Conservation (phyloP, 768 basidiomycete genomes). For the Macrolepiota dolichaula region DNA sequence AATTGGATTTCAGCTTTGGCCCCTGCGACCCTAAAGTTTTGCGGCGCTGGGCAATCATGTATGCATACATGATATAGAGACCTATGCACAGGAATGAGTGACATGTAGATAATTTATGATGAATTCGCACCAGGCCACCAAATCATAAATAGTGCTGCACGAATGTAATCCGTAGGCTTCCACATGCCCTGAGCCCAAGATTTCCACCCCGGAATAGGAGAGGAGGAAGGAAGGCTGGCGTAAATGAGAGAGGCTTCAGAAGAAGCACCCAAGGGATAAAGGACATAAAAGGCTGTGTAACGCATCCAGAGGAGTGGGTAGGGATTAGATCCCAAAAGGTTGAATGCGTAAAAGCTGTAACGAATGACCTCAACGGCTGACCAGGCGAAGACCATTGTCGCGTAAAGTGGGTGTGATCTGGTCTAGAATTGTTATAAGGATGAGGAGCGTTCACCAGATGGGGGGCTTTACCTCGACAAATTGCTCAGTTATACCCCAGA, state of each 20-base stretch:
- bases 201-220: slow-evolving; percentile 40
- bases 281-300: slow-evolving; percentile 89
- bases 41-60: slow-evolving; percentile 52
- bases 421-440: slow-evolving; percentile 36
- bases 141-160: slow-evolving; percentile 59
- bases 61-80: slow-evolving; percentile 47
- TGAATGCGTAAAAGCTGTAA: slow-evolving; percentile 81
- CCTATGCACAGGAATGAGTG: slow-evolving; percentile 24
- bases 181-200: slow-evolving; percentile 42
- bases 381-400: slow-evolving; percentile 93
- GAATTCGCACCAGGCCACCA: slow-evolving; percentile 82
- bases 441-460: not conserved
- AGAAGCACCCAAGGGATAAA: slow-evolving; percentile 91
- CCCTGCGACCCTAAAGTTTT: slow-evolving; percentile 33
- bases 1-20: slow-evolving; percentile 23
- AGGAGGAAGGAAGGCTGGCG: slow-evolving; percentile 61
- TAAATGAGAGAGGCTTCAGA: slow-evolving; percentile 87
- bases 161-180: slow-evolving; percentile 53
- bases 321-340: slow-evolving; percentile 53
- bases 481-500: slow-evolving; percentile 78
- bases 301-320: slow-evolving; percentile 64
- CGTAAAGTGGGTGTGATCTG: slow-evolving; percentile 73
- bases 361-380: slow-evolving; percentile 88
- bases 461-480: slow-evolving; percentile 52
- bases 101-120: not conserved